A percentile compares a stretch with the other conserved stretches of the same genome.
Conservation (phyloP, 495 filamentous ascomycete species). For the Aspergillus saccharolyticus region DNA sequence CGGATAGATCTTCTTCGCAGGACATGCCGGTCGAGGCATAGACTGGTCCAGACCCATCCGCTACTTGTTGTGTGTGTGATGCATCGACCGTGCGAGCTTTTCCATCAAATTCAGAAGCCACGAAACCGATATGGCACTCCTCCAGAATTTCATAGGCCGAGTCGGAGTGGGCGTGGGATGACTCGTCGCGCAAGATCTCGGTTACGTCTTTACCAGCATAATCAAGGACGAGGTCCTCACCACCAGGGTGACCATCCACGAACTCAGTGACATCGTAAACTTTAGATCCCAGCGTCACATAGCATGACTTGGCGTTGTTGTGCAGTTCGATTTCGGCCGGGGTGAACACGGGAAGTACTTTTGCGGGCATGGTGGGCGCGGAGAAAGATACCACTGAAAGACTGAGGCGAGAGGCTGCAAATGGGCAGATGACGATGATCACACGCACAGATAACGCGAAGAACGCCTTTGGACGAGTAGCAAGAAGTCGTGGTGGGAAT, state of each 20-base stretch:
- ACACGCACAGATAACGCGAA: conserved; percentile 7
- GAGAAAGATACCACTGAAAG: neutral
- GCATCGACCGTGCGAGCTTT: conserved; percentile 28
- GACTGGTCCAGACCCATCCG: conserved; percentile 39
- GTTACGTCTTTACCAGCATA: conserved; percentile 85
- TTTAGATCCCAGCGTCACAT: conserved; percentile 81
- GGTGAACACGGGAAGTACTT: conserved; percentile 73
- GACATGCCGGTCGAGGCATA: conserved; percentile 82
- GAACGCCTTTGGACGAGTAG: conserved; percentile 9
- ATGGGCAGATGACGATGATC: neutral
- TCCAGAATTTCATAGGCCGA: conserved; percentile 91
- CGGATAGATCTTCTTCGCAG: conserved; percentile 74
- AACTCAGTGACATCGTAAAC: conserved; percentile 96
- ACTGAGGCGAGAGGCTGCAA: neutral
- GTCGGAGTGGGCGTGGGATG: conserved; percentile 80
- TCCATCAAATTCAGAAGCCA: conserved; percentile 39
- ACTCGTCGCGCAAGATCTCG: conserved; percentile 75
- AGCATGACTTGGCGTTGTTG: conserved; percentile 80
- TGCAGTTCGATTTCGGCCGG: conserved; percentile 73
- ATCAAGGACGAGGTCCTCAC: conserved; percentile 79
- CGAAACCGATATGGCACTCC: conserved; percentile 75
- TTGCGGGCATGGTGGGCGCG: conserved; percentile 40
- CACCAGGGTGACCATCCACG: conserved; percentile 83
- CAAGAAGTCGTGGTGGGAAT: conserved; percentile 6
- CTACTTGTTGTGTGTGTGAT: conserved; percentile 40